Base-by-base conservation (phyloP, 2,329 filamentous ascomycete species). In the Cytospora paraplurivora region DNA sequence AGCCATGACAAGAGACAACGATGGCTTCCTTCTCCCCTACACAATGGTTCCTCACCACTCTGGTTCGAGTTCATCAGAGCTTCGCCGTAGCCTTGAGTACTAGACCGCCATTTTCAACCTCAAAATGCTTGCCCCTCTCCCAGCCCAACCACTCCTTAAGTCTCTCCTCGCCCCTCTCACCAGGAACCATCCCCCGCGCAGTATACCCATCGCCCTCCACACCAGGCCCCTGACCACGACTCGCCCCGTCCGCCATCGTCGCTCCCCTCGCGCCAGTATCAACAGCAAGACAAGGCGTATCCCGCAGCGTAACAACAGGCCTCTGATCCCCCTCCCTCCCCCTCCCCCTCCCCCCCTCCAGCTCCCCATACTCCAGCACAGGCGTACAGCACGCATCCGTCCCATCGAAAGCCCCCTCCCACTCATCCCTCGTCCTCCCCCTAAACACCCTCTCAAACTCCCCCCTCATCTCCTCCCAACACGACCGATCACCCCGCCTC, bases 301-400 rank as follows among this genome's bases (percentile, higher is more conserved):
- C 81, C 44, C 81, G 83, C 71, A 97, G 75, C 41, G 86, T 87
- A 11, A 93, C 89, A 1, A 83, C 77, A 1, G 90, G 90, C 66
- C 91, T 77, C 76, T 92, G 89, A 68, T 93, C 89, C 54, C 88
- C 85, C 71, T 88, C 86, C 56, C 80, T 77, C 53, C 63, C 66
- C 10, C 73, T 69, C 41, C 17, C 49, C 41, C 71, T 65, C 72
- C 77, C 77, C n/a, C 73, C 68, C 71, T 92, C 85, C 51, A 97
- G 79, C 76, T 97, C 93, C 0, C 69, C 71, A 68, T 92, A 91
- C 38, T 87, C 88, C 50, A 97, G 78, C 1, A 98, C 91, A 0
- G 94, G 94, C n/a, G 91, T 92, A 67, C 90, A 92, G 75, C 94
- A 98, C 1, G 94, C 94, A 77, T 98, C 94, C 0, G 91, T 95